phyloP scores from a whole-genome alignment of 1,284 basidiomycete species.

The Jaminaea rosea region DNA sequence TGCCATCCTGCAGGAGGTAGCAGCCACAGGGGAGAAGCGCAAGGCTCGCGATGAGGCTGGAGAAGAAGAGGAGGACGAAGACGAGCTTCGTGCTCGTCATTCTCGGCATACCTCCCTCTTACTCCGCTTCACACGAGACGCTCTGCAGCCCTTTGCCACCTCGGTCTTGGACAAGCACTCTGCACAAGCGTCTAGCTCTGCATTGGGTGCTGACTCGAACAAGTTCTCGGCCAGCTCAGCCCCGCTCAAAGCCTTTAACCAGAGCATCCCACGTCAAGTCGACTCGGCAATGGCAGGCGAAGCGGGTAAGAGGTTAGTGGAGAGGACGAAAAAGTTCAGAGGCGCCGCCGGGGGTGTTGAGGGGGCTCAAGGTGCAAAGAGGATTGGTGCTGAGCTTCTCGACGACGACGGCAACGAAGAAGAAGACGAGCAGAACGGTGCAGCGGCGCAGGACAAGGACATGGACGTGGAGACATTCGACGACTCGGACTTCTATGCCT shows the following conservation, averaged over 20 bases:
- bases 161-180: not conserved
- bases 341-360: too few species aligned
- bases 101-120: not conserved
- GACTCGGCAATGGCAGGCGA: slow-evolving; percentile 30
- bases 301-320: slow-evolving; percentile 23
- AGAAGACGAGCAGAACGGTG: not conserved
- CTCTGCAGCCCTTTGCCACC: not conserved
- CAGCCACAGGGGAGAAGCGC: not conserved
- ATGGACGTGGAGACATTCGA: slow-evolving; percentile 36
- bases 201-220: slow-evolving; percentile 2
- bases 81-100: not conserved
- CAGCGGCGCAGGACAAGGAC: not conserved
- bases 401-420: not conserved
- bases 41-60: not conserved
- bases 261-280: slow-evolving; percentile 27
- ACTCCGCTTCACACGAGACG: not conserved
- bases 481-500: slow-evolving; percentile 42
- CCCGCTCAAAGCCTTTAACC: slow-evolving; percentile 38
- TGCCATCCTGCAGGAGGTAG: not conserved
- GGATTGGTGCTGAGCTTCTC: slow-evolving; percentile 3
- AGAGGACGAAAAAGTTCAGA: slow-evolving; percentile 34
- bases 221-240: slow-evolving; percentile 11
- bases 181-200: not conserved
- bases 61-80: not conserved
- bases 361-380: slow-evolving; percentile 10